phyloP scores from a whole-genome alignment of 805 yeast species.

The Priceomyces fermenticarens region DNA sequence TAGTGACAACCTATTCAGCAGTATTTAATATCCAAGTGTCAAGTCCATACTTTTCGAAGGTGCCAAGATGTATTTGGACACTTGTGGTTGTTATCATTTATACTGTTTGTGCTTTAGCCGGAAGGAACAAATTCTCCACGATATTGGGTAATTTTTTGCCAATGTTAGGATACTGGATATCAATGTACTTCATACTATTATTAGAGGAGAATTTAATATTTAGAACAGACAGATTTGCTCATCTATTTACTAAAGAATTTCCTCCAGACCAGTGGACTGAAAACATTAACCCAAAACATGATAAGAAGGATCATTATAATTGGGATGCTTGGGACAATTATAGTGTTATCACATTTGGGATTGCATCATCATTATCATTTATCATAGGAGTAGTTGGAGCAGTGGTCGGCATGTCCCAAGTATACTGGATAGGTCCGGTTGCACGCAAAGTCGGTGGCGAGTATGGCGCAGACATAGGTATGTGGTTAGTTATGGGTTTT shows the following conservation, averaged over 20 bases:
- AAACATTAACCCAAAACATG: conserved; percentile 37
- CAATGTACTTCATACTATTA: conserved; percentile 71
- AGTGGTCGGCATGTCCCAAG: conserved; percentile 84
- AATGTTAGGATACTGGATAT: conserved; percentile 89
- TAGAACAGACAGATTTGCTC: conserved; percentile 44
- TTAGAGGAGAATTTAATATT: conserved; percentile 72
- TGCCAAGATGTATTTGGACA: conserved; percentile 81
- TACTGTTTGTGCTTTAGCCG: conserved; percentile 70
- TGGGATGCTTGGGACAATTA: conserved; percentile 73
- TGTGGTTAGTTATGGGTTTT: conserved; percentile 75
- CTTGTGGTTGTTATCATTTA: conserved; percentile 60
- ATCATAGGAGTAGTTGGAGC: conserved; percentile 76
- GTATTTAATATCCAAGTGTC: conserved; percentile 75
- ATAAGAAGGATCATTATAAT: conserved; percentile 52
- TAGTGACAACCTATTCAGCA: conserved; percentile 76
- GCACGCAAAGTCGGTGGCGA: conserved; percentile 61
- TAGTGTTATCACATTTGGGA: conserved; percentile 59
- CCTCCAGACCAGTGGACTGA: conserved; percentile 8
- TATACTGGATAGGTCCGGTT: conserved; percentile 75
- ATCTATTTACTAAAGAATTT: conserved; percentile 32
- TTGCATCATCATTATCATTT: conserved; percentile 68
- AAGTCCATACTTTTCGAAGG: conserved; percentile 48
- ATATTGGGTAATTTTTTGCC: conserved; percentile 82
- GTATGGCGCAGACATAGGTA: conserved; percentile 76
- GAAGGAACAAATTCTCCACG: conserved; percentile 66